Conservation (phyloP, 2,329 filamentous ascomycete species). For the Scortechinia acanthostroma region DNA sequence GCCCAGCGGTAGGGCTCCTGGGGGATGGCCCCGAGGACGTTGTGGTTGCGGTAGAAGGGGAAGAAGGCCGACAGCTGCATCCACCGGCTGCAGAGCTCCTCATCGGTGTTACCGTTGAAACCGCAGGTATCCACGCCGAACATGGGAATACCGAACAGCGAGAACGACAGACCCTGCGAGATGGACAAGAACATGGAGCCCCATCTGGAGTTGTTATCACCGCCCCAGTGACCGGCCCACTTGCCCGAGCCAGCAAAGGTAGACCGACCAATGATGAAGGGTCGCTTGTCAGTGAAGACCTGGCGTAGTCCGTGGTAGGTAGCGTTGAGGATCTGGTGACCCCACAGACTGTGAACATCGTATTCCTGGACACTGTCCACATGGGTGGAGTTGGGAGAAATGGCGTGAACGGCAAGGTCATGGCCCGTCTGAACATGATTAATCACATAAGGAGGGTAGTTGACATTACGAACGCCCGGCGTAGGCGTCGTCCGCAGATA, state of each 20-base stretch:
- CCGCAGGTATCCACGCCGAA: slow-evolving; percentile 67
- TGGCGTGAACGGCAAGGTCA: slow-evolving; percentile 65
- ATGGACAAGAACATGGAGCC: slow-evolving; percentile 72
- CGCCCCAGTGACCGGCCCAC: slow-evolving; percentile 77
- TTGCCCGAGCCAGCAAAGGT: slow-evolving; percentile 74
- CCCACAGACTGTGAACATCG: slow-evolving; percentile 76
- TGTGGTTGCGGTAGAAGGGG: slow-evolving; percentile 75
- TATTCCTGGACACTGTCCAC: slow-evolving; percentile 69
- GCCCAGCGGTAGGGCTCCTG: slow-evolving; percentile 71
- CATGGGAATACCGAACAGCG: slow-evolving; percentile 71
- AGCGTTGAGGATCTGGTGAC: slow-evolving; percentile 68
- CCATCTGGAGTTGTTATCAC: slow-evolving; percentile 68
- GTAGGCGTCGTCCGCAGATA: slow-evolving; percentile 55
- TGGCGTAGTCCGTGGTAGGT: slow-evolving; percentile 66
- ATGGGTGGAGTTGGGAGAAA: slow-evolving; percentile 73
- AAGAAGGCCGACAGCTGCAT: slow-evolving; percentile 71
- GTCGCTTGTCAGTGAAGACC: slow-evolving; percentile 61
- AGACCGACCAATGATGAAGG: slow-evolving; percentile 77
- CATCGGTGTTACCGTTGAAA: slow-evolving; percentile 59
- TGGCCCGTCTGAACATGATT: slow-evolving; percentile 57
- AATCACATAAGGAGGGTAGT: slow-evolving; percentile 71
- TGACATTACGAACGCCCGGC: slow-evolving; percentile 56
- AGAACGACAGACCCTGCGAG: slow-evolving; percentile 69
- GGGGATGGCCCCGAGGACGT: slow-evolving; percentile 45
- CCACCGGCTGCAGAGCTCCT: slow-evolving; percentile 69